These are phyloP conservation scores for maize (Zea mays) DNA, from an alignment of 176 grass and related monocot species.

Conservation along the genomic window Zm-B73-REFERENCE-NAM-5.0 NC_050098.1:147715001-147715500, in stretches of 20 bases:
- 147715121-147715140: conserved; percentile 91
- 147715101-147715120: conserved; percentile 95
- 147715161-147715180: conserved; percentile 93
- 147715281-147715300: conserved; percentile 3
- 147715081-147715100: conserved; percentile 81
- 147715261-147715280: not conserved
- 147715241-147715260: conserved; percentile 5
- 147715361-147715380: not conserved
- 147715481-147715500: not conserved
- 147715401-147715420: not conserved
- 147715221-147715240: conserved; percentile 3
- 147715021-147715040: conserved; percentile 34
- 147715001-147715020: conserved; percentile 71
- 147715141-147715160: conserved; percentile 92
- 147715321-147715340: not conserved
- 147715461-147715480: not conserved
- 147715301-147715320: not conserved
- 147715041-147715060: conserved; percentile 12
- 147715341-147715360: conserved; percentile 2
- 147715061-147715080: conserved; percentile 9
- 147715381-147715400: not conserved
- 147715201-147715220: conserved; percentile 81
- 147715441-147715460: not conserved
- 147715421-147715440: not conserved
- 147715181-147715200: conserved; percentile 85